These are phyloP conservation scores for Epichloe scottii DNA, from an alignment of 2,329 filamentous ascomycete genomes.

Conservation along the genomic window DNA sequence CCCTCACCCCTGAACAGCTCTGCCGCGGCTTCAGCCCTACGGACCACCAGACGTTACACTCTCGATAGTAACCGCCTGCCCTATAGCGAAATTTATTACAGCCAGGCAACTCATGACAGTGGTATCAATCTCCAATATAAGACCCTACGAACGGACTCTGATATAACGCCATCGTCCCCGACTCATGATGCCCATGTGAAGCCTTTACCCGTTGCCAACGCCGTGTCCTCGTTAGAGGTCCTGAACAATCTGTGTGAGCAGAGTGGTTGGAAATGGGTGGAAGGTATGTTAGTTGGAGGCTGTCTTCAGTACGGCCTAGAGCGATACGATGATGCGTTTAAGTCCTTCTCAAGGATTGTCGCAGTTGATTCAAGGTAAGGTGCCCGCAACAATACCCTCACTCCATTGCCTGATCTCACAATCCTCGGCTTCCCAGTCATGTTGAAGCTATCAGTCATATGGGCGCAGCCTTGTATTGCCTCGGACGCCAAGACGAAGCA, in stretches of 20 bases:
- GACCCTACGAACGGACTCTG: neutral
- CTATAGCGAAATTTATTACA: neutral
- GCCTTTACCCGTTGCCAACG: constrained; percentile 35
- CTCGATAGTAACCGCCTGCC: constrained; percentile 1
- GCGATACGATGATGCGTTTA: constrained; percentile 63
- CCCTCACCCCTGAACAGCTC: neutral
- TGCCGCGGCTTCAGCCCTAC: neutral
- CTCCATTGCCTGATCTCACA: constrained; percentile 6
- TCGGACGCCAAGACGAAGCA: constrained; percentile 72
- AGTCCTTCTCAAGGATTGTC: constrained; percentile 59
- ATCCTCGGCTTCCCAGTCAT: constrained; percentile 42
- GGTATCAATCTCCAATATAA: neutral
- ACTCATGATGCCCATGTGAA: neutral
- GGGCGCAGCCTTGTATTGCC: constrained; percentile 75
- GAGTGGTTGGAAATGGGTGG: constrained; percentile 77
- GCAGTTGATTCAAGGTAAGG: constrained; percentile 43
- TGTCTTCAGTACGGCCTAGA: constrained; percentile 86
- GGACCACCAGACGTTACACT: neutral
- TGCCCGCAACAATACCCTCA: constrained; percentile 17
- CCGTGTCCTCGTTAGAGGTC: constrained; percentile 56
- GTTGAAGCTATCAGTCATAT: constrained; percentile 91
- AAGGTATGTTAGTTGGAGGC: constrained; percentile 82
- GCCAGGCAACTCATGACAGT: neutral
- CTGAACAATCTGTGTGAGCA: constrained; percentile 65
- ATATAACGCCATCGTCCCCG: constrained; percentile 5